A percentile compares a stretch with the other conserved stretches of the same genome.
These are phyloP conservation scores for Zygosaccharomyces siamensis DNA, from an alignment of 805 yeast species.

Conservation along the genomic window DNA sequence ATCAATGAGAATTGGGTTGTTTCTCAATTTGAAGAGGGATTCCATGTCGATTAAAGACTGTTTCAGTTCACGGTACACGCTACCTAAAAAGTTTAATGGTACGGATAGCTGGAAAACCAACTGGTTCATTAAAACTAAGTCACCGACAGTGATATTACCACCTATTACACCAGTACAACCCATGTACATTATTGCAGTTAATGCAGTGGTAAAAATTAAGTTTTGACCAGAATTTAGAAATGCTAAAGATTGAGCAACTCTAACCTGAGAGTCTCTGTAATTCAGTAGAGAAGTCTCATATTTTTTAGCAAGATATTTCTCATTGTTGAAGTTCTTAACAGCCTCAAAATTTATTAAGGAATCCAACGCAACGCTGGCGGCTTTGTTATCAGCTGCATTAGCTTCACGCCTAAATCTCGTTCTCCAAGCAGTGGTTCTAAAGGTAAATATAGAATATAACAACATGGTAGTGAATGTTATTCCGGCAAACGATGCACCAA, in stretches of 20 bases:
- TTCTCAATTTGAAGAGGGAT: constrained; percentile 79
- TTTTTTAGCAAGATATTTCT: constrained; percentile 67
- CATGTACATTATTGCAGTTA: constrained; percentile 97
- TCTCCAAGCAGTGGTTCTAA: constrained; percentile 93
- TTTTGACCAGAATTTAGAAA: constrained; percentile 77
- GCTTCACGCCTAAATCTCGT: constrained; percentile 86
- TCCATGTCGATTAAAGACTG: constrained; percentile 96
- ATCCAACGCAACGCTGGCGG: constrained; percentile 92
- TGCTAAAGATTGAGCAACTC: constrained; percentile 80
- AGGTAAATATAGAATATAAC: constrained; percentile 83
- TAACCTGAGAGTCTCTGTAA: constrained; percentile 66
- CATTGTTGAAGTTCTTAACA: constrained; percentile 92
- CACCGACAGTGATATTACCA: constrained; percentile 86
- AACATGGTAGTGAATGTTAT: constrained; percentile 85
- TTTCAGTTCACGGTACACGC: constrained; percentile 90
- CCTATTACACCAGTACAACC: constrained; percentile 89
- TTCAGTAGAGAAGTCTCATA: constrained; percentile 68
- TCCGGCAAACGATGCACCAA: constrained; percentile 83
- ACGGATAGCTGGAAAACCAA: constrained; percentile 93
- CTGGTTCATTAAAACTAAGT: constrained; percentile 89
- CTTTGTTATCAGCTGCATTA: constrained; percentile 88
- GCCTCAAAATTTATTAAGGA: constrained; percentile 91
- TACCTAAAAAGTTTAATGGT: constrained; percentile 89
- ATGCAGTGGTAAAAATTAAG: constrained; percentile 75
- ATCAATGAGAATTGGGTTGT: constrained; percentile 60